A percentile compares a stretch with the other conserved stretches of the same genome.
These are phyloP conservation scores for Aspergillus alliaceus DNA, from an alignment of 2,329 filamentous ascomycete genomes.

Conservation along the genomic window DNA sequence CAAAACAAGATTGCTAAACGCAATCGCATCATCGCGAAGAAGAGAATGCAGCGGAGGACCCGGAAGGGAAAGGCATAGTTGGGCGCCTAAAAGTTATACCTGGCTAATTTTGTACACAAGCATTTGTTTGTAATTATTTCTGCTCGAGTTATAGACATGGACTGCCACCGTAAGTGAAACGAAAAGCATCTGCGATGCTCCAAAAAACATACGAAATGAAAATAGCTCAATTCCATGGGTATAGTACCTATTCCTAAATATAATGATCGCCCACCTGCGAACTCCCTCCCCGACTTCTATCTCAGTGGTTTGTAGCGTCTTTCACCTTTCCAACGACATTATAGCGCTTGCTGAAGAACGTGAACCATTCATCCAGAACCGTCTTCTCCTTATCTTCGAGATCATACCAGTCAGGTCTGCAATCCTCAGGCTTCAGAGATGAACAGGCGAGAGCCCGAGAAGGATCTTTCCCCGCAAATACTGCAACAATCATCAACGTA, in stretches of 20 bases:
- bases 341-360: constrained; percentile 95
- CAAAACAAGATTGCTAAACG: constrained; percentile 60
- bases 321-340: constrained; percentile 64
- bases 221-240: not conserved
- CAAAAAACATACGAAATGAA: not conserved
- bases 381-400: constrained; percentile 82
- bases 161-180: not conserved
- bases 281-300: not conserved
- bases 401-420: constrained; percentile 77
- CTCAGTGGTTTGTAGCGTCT: constrained; percentile 38
- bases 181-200: constrained; percentile 18
- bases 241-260: not conserved
- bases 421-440: constrained; percentile 83
- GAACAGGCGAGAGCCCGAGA: constrained; percentile 88
- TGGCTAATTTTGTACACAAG: constrained; percentile 11
- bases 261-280: not conserved
- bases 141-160: not conserved
- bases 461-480: constrained; percentile 93
- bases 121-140: constrained; percentile 9
- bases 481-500: constrained; percentile 48
- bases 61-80: constrained; percentile 53
- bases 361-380: constrained; percentile 86
- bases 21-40: constrained; percentile 81
- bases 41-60: constrained; percentile 68
- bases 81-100: constrained; percentile 10